These are phyloP conservation scores for Russula vinacea DNA, from an alignment of 768 basidiomycete species.

Conservation along the genomic window DNA sequence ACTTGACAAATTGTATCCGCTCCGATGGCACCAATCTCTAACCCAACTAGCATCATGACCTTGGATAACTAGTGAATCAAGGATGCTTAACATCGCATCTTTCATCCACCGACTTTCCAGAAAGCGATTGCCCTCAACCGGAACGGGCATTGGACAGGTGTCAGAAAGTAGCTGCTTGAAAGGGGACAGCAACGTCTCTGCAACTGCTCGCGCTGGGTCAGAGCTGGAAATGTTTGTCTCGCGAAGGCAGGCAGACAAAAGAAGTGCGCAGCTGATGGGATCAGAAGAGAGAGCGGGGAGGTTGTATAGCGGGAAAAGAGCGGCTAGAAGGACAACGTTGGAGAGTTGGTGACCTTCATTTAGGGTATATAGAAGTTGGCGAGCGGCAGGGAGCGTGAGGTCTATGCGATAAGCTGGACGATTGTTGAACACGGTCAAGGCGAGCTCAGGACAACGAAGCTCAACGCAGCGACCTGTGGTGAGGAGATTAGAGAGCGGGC, in stretches of 20 bases:
- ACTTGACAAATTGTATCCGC: slow-evolving; percentile 3
- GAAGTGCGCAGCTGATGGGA: slow-evolving; percentile 53
- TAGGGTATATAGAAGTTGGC: slow-evolving; percentile 55
- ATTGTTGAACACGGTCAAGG: slow-evolving; percentile 59
- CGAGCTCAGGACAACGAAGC: slow-evolving; percentile 52
- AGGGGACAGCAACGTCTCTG: slow-evolving; percentile 43
- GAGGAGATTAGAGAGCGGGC: background rate
- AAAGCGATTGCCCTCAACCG: slow-evolving; percentile 30
- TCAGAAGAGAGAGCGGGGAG: slow-evolving; percentile 56
- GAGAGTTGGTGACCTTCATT: slow-evolving; percentile 47
- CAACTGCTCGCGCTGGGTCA: slow-evolving; percentile 40
- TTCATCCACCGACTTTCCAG: slow-evolving; percentile 38
- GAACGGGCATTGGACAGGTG: slow-evolving; percentile 23
- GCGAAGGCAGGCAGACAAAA: slow-evolving; percentile 54
- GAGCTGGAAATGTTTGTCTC: slow-evolving; percentile 35
- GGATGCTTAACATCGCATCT: slow-evolving; percentile 13
- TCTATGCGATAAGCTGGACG: slow-evolving; percentile 58
- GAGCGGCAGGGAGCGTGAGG: slow-evolving; percentile 50
- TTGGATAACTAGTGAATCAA: background rate
- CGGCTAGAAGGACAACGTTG: slow-evolving; percentile 48
- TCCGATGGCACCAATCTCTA: slow-evolving; percentile 25
- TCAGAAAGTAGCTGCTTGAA: slow-evolving; percentile 39
- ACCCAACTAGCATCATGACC: slow-evolving; percentile 14
- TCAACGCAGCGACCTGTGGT: slow-evolving; percentile 58
- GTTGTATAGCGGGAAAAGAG: slow-evolving; percentile 53